Conservation (phyloP, 306 rosid species). For the Glycyrrhiza uralensis region DNA sequence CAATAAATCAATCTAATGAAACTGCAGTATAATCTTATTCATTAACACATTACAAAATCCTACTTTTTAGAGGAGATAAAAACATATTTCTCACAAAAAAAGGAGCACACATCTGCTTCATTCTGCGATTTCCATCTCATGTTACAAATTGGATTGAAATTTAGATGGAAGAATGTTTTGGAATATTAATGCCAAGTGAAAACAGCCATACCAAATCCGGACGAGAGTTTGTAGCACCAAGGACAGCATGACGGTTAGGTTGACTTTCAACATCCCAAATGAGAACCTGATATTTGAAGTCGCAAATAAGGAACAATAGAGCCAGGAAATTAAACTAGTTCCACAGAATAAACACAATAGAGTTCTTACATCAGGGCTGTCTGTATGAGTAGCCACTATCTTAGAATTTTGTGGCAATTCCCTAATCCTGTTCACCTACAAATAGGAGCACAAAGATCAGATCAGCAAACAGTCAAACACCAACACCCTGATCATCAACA, state of each 20-base stretch:
- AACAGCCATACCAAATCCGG: conserved; percentile 80
- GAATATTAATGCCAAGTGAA: not conserved
- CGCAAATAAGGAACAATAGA: conserved; percentile 8
- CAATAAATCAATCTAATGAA: not conserved
- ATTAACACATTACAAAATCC: not conserved
- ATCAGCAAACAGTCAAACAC: conserved; percentile 19
- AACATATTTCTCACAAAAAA: not conserved
- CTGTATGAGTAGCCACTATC: conserved; percentile 98
- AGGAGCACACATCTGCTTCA: not conserved
- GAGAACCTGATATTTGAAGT: conserved; percentile 59
- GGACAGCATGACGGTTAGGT: conserved; percentile 96
- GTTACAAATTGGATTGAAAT: not conserved
- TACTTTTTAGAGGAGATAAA: not conserved
- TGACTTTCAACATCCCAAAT: conserved; percentile 98
- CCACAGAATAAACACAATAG: not conserved
- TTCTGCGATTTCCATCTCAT: not conserved
- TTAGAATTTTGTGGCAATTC: conserved; percentile 89
- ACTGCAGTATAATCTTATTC: not conserved
- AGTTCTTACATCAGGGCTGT: conserved; percentile 86
- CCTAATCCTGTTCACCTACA: conserved; percentile 96
- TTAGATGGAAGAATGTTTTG: not conserved
- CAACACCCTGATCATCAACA: not conserved
- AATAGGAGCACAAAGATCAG: conserved; percentile 20
- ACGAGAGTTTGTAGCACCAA: conserved; percentile 91
- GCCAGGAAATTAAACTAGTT: conserved; percentile 6